phyloP scores from a whole-genome alignment of 805 yeast species.

The Suhomyces kilbournensis region DNA sequence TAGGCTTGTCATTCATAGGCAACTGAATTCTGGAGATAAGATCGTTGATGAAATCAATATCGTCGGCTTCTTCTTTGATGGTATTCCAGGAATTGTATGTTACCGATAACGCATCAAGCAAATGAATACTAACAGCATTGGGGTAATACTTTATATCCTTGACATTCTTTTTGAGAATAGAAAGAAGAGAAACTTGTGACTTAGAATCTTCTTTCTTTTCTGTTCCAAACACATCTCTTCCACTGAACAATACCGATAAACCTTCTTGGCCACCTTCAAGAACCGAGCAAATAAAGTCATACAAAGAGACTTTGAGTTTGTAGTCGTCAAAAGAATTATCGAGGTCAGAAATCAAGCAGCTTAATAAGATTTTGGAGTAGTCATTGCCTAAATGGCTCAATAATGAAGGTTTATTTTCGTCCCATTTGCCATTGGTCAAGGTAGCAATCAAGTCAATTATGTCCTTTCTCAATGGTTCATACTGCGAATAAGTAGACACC shows the following conservation, averaged over 20 bases:
- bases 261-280: slow-evolving; percentile 77
- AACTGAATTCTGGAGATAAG: slow-evolving; percentile 34
- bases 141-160: slow-evolving; percentile 54
- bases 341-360: slow-evolving; percentile 60
- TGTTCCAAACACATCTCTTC: slow-evolving; percentile 45
- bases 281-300: slow-evolving; percentile 63
- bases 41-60: slow-evolving; percentile 44
- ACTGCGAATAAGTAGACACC: slow-evolving; percentile 55
- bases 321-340: slow-evolving; percentile 53
- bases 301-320: slow-evolving; percentile 51
- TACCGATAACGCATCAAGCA: slow-evolving; percentile 68
- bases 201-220: slow-evolving; percentile 15
- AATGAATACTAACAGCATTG: slow-evolving; percentile 58
- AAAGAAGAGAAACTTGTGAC: slow-evolving; percentile 32
- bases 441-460: slow-evolving; percentile 57
- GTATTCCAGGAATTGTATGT: slow-evolving; percentile 80
- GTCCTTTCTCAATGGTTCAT: slow-evolving; percentile 44
- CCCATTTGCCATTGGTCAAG: slow-evolving; percentile 56
- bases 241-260: slow-evolving; percentile 65
- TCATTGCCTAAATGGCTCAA: slow-evolving; percentile 76
- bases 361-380: slow-evolving; percentile 56
- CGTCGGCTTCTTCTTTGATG: slow-evolving; percentile 51
- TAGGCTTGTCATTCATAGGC: slow-evolving; percentile 14
- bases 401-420: slow-evolving; percentile 67
- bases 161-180: slow-evolving; percentile 54